Evolutionary conservation across 371 early-diverging fungal genomes (phyloP).

Genomic region (Mucor circinelloides): DNA sequence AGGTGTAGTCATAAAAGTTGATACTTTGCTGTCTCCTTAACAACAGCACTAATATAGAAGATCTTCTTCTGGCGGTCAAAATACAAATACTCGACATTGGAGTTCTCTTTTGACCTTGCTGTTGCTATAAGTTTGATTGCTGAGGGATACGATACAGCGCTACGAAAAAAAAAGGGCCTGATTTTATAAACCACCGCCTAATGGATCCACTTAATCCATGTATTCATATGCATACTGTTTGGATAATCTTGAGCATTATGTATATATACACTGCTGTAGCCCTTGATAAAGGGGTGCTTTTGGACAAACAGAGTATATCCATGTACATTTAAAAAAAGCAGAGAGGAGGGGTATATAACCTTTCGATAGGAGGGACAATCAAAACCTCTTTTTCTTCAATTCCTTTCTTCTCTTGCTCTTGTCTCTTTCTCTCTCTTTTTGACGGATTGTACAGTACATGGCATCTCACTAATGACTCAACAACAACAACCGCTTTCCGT

Average conservation of each 20-base stretch:
- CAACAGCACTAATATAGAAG: background rate
- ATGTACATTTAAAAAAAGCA: slow-evolving; percentile 1
- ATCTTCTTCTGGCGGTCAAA: background rate
- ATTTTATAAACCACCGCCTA: too few species aligned
- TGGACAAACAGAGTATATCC: background rate
- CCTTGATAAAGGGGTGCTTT: background rate
- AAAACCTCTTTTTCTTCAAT: background rate
- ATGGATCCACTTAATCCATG: background rate
- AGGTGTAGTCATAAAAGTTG: too few species aligned
- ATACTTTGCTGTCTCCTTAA: too few species aligned
- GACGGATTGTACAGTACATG: slow-evolving; percentile 1
- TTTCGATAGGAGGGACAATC: slow-evolving; percentile 8
- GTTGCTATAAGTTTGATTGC: background rate
- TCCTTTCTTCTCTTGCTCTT: background rate
- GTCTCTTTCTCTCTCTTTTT: background rate
- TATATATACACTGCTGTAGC: background rate
- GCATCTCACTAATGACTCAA: background rate
- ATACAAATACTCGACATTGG: background rate
- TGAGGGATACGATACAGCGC: too few species aligned
- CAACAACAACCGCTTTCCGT: slow-evolving; percentile 2
- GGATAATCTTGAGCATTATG: background rate
- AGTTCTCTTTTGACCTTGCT: background rate
- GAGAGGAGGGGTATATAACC: slow-evolving; percentile 6
- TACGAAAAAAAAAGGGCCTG: too few species aligned
- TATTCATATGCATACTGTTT: slow-evolving; percentile 3